These are phyloP conservation scores for Leishmania lainsoni DNA, from an alignment of 208 protist genomes.

Conservation along the genomic window DNA sequence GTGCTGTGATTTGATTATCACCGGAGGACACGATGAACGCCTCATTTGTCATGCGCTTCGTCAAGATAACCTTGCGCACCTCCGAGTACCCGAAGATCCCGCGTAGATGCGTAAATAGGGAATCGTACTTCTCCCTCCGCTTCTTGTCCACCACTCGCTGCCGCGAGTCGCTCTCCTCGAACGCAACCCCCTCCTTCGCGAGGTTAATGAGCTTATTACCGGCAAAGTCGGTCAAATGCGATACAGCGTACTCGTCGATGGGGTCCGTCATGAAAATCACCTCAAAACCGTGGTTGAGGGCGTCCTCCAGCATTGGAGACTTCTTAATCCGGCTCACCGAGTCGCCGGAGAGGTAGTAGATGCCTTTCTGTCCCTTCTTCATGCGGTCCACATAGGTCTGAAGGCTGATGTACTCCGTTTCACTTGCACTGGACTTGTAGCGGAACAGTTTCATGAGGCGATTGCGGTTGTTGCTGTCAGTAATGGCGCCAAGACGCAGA, in stretches of 20 bases:
- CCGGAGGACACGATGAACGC: slow-evolving; percentile 95
- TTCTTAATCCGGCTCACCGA: slow-evolving; percentile 70
- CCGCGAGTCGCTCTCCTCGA: slow-evolving; percentile 87
- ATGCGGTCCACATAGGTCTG: slow-evolving; percentile 94
- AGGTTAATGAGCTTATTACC: slow-evolving; percentile 97
- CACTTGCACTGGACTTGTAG: slow-evolving; percentile 89
- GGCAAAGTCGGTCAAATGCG: slow-evolving; percentile 93
- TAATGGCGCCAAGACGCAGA: slow-evolving; percentile 98
- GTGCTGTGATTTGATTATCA: slow-evolving; percentile 95
- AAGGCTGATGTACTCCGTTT: slow-evolving; percentile 77
- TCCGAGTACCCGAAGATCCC: slow-evolving; percentile 65
- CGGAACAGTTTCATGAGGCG: slow-evolving; percentile 97
- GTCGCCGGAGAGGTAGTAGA: slow-evolving; percentile 94
- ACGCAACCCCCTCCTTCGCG: slow-evolving; percentile 95
- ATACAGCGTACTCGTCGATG: slow-evolving; percentile 98
- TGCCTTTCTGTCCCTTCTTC: slow-evolving; percentile 93
- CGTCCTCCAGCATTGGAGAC: slow-evolving; percentile 89
- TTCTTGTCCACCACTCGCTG: slow-evolving; percentile 94
- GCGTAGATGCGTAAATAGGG: slow-evolving; percentile 87
- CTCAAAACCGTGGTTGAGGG: slow-evolving; percentile 80
- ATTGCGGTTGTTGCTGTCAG: slow-evolving; percentile 96
- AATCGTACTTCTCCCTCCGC: slow-evolving; percentile 85
- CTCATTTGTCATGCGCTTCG: slow-evolving; percentile 92
- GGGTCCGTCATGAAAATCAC: slow-evolving; percentile 97
- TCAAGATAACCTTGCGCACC: slow-evolving; percentile 92